Evolutionary conservation across 371 early-diverging fungal species (phyloP).

Genomic region (Amoeboaphelidium protococcarum): DNA sequence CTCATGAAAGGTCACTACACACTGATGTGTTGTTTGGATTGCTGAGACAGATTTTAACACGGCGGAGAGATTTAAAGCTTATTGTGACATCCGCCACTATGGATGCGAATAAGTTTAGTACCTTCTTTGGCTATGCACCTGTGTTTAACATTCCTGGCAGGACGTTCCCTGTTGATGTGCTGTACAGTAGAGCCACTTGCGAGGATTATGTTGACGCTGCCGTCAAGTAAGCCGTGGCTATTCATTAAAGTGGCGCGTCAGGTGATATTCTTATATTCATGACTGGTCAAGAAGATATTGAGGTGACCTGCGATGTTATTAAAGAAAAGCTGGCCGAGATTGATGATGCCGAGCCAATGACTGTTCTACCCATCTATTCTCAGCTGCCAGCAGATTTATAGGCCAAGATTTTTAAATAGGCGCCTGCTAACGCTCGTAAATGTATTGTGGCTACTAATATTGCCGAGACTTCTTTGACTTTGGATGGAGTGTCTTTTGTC

Average conservation of each 20-base stretch:
- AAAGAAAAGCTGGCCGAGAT: constrained; percentile 21
- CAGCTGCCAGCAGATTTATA: constrained; percentile 74
- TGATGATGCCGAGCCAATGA: constrained; percentile 51
- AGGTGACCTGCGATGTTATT: constrained; percentile 53
- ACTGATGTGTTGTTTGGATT: constrained; percentile 94
- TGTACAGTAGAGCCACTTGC: constrained; percentile 64
- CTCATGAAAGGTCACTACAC: constrained; percentile 88
- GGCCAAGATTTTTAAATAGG: constrained; percentile 64
- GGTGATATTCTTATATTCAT: constrained; percentile 94
- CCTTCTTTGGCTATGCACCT: constrained; percentile 77
- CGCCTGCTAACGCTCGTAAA: constrained; percentile 50
- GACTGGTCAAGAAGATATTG: constrained; percentile 97
- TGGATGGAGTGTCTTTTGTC: constrained; percentile 92
- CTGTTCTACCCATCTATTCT: constrained; percentile 72
- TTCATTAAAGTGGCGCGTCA: constrained; percentile 55
- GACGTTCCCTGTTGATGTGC: constrained; percentile 82
- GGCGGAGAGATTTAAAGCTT: constrained; percentile 61
- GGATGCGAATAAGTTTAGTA: constrained; percentile 69
- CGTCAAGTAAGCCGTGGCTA: constrained; percentile 56
- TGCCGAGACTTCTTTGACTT: constrained; percentile 94
- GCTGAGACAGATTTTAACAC: constrained; percentile 30
- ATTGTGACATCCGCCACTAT: constrained; percentile 93
- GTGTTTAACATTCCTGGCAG: constrained; percentile 79
- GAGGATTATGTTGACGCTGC: constrained; percentile 88
- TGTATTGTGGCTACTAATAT: constrained; percentile 95